A percentile compares a stretch with the other conserved stretches of the same genome.
Evolutionary conservation across 2,329 filamentous ascomycete species (phyloP).

Genomic region (Pseudogymnoascus destructans): DNA sequence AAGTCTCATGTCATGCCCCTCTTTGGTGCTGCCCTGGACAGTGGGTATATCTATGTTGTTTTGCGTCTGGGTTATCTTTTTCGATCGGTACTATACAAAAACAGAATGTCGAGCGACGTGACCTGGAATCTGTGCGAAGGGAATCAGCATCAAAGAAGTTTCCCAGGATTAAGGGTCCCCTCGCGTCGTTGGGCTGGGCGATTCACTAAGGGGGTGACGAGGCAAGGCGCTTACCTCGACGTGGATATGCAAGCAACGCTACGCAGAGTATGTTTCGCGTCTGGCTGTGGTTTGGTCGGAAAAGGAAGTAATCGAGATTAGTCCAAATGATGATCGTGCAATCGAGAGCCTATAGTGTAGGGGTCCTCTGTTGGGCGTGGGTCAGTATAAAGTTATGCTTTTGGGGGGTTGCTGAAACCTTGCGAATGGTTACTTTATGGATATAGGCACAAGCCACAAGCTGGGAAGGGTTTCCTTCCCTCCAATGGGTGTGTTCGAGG

Average conservation of each 20-base stretch:
- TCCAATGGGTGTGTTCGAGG: neutral
- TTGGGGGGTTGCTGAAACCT: neutral
- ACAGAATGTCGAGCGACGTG: neutral
- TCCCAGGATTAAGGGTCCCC: neutral
- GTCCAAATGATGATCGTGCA: neutral
- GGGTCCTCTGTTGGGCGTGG: neutral
- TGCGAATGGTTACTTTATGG: neutral
- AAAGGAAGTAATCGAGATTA: neutral
- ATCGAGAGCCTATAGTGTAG: slow-evolving; percentile 11
- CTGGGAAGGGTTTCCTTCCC: neutral
- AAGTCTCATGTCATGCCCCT: neutral
- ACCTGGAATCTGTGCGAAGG: neutral
- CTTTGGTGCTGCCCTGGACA: neutral
- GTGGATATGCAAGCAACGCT: neutral
- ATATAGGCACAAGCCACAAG: neutral
- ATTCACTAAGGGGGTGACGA: neutral
- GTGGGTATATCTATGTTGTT: neutral
- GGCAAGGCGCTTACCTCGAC: neutral
- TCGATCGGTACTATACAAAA: neutral
- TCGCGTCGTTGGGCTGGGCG: neutral
- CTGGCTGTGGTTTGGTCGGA: neutral
- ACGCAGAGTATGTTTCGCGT: neutral
- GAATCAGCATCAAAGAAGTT: neutral
- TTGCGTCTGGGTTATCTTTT: neutral
- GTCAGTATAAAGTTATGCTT: neutral